Conservation (phyloP, 805 yeast species). For the Teunomyces stri region DNA sequence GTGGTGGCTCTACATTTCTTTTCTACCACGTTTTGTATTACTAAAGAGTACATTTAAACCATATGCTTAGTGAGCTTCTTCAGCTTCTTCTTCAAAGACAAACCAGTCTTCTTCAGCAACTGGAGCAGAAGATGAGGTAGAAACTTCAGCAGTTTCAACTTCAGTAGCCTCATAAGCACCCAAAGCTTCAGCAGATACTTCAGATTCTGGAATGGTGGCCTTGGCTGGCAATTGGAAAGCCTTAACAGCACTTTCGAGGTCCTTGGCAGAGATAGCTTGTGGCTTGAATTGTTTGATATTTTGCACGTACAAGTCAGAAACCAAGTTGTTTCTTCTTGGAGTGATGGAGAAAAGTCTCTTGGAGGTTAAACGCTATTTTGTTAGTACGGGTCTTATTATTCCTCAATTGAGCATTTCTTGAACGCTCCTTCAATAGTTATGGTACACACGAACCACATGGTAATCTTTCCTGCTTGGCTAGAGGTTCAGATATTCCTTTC, state of each 20-base stretch:
- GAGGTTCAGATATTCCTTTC: no score
- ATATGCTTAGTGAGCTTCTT: constrained; percentile 48
- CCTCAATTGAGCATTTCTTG: neutral
- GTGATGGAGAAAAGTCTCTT: constrained; percentile 43
- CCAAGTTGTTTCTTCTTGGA: constrained; percentile 52
- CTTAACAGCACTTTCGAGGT: constrained; percentile 75
- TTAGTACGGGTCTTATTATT: constrained; percentile 7
- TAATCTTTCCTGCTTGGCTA: no score
- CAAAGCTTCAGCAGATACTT: constrained; percentile 66
- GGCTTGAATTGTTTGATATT: constrained; percentile 91
- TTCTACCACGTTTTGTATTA: neutral
- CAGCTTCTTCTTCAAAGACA: constrained; percentile 66
- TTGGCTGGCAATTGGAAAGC: constrained; percentile 80
- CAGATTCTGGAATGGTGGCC: constrained; percentile 72
- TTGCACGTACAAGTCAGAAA: constrained; percentile 81
- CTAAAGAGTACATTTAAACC: constrained; percentile 2
- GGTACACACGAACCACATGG: no score
- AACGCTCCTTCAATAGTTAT: neutral
- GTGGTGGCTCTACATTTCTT: neutral
- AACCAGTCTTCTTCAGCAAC: constrained; percentile 73
- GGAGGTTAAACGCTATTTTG: constrained; percentile 31
- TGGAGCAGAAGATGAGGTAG: constrained; percentile 35
- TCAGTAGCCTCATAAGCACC: constrained; percentile 64
- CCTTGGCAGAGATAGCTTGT: constrained; percentile 65
- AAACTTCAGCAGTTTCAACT: constrained; percentile 61